These are phyloP conservation scores for Camptophora hylomeconis DNA, from an alignment of 2,329 filamentous ascomycete genomes.

Conservation along the genomic window DNA sequence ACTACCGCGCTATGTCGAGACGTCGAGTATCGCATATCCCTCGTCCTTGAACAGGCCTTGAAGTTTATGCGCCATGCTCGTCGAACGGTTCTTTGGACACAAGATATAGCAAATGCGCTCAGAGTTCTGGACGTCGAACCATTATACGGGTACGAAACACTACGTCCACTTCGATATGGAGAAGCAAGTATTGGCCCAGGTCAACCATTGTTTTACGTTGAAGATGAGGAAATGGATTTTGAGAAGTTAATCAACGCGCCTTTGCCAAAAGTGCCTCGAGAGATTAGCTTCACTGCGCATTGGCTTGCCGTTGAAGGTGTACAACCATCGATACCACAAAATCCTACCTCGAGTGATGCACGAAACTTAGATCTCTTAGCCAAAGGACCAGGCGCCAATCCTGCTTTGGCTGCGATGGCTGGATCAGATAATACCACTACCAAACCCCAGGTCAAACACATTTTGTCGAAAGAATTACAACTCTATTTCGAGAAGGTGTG, in stretches of 20 bases:
- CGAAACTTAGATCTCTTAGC: conserved; percentile 73
- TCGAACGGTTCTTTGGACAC: conserved; percentile 74
- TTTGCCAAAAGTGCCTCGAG: conserved; percentile 82
- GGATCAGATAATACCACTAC: conserved; percentile 66
- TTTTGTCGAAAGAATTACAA: conserved; percentile 88
- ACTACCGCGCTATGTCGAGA: conserved; percentile 81
- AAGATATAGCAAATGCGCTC: conserved; percentile 78
- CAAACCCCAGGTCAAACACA: conserved; percentile 88
- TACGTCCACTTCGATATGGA: conserved; percentile 74
- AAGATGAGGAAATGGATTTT: conserved; percentile 97
- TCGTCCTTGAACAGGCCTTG: conserved; percentile 84
- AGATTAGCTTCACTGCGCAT: conserved; percentile 87
- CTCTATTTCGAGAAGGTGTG: conserved; percentile 96
- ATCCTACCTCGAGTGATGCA: conserved; percentile 76
- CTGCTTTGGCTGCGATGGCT: conserved; percentile 67
- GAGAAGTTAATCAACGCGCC: conserved; percentile 97
- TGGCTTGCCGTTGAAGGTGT: conserved; percentile 98
- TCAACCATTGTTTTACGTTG: conserved; percentile 91
- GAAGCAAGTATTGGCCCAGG: conserved; percentile 88
- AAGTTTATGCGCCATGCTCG: conserved; percentile 91
- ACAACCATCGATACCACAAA: conserved; percentile 90
- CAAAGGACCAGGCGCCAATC: conserved; percentile 80
- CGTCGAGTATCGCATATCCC: conserved; percentile 86
- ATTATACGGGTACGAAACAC: conserved; percentile 69
- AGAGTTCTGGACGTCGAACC: conserved; percentile 84